Evolutionary conservation across 257 asterid genomes (phyloP), one percentile per base, ranked within the genome.

Genomic region (Paulownia fortunei): DNA sequence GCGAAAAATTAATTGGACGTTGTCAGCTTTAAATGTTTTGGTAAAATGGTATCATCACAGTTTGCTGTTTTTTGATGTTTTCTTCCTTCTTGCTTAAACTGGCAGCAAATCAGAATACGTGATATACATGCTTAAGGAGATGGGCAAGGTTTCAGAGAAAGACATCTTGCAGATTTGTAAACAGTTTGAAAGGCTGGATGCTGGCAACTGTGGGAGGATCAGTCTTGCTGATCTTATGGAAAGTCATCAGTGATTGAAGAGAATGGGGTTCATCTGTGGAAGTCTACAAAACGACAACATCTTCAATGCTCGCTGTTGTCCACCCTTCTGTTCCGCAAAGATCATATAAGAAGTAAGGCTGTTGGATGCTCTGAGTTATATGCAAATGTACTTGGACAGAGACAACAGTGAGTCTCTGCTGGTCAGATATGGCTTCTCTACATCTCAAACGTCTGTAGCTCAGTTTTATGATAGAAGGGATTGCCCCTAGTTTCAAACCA

Each of bases 91-190:
- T 39, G 63, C 2, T 42, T 21, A 7, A 27, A 2, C 18, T 2
- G n/a, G 87, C 98, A 94, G 99, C 36, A 92, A 91, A 86, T 86
- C 99, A 1, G 99, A 94, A 73, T 94, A 73, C 27, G 97, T 91
- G 1, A 87, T 94, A 60, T 94, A 92, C 96, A 94, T 92, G 87
- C 93, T 94, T 19, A 94, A 94, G 89, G 94, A 92, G 78, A 91
- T 94, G 97, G 93, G 93, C 6, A 92, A 87, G 84, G 84, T 91
- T 54, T 76, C 91, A 0, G 98, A 94, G 61, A 88, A 87, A 74
- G 99, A 94, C 82, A 87, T 94, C 58, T 8, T 85, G 72, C 87
- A 62, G 85, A 88, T 94, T 12, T 90, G 98, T 68, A 81, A 82
- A 52, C 95, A 94, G 84, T 94, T 94, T 71, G 98, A 92, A 52